Evolutionary conservation across 129 eudicot genomes (phyloP).

Genomic region (Centrapalus pauciflorus): DNA sequence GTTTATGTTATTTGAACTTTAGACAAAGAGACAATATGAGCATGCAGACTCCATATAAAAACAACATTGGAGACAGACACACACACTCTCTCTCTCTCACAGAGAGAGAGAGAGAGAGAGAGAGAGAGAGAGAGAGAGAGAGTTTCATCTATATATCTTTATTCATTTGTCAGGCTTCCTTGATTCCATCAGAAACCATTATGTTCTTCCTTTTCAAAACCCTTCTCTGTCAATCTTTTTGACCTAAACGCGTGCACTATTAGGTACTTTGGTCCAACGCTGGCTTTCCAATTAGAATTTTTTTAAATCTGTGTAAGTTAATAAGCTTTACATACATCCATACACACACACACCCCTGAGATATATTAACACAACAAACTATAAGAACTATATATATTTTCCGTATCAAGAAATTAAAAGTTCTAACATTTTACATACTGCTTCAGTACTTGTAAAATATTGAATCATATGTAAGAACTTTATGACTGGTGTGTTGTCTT

Average conservation of each 20-base stretch:
- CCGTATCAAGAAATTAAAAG: too few species aligned
- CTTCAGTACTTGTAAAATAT: too few species aligned
- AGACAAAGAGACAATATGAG: slow-evolving; percentile 24
- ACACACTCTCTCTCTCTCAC: background rate
- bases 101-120: slow-evolving; percentile 1
- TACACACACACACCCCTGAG: too few species aligned
- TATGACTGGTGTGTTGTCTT: too few species aligned
- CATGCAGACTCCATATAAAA: slow-evolving; percentile 27
- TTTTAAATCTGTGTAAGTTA: too few species aligned
- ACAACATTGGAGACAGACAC: too few species aligned
- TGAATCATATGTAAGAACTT: too few species aligned
- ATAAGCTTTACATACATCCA: too few species aligned
- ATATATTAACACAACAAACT: too few species aligned
- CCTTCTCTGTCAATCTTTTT: slow-evolving; percentile 25
- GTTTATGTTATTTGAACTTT: slow-evolving; percentile 13
- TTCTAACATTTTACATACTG: too few species aligned
- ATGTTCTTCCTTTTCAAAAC: slow-evolving; percentile 12
- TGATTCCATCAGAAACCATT: slow-evolving; percentile 21
- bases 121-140: background rate
- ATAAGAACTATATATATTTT: too few species aligned
- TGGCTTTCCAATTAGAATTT: too few species aligned
- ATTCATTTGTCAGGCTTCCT: slow-evolving; percentile 16
- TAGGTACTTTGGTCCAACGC: slow-evolving; percentile 3
- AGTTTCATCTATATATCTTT: slow-evolving; percentile 7
- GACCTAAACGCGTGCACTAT: slow-evolving; percentile 31